Evolutionary conservation across 2,329 filamentous ascomycete species (phyloP).

Genomic region (Bipolaris bicolor): DNA sequence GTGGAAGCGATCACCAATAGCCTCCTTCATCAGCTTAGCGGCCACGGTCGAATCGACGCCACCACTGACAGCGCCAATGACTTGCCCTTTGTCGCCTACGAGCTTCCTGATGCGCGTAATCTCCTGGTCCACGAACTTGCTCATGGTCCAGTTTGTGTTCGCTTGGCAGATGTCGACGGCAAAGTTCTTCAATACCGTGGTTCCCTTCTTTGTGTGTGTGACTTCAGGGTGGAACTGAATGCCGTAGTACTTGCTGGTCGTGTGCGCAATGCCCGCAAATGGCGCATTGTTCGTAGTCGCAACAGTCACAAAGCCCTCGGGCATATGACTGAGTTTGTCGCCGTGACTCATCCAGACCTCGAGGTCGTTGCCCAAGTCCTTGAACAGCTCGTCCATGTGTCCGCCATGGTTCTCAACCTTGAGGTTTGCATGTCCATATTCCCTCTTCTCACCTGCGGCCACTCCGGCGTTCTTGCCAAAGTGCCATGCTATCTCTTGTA

Average conservation of each 20-base stretch:
- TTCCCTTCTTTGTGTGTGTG: constrained; percentile 73
- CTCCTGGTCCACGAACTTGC: constrained; percentile 79
- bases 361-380: constrained; percentile 72
- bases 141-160: constrained; percentile 81
- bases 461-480: constrained; percentile 66
- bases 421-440: constrained; percentile 75
- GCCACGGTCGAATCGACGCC: constrained; percentile 91
- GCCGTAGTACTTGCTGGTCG: constrained; percentile 73
- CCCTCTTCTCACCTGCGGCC: constrained; percentile 67
- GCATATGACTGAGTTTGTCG: constrained; percentile 80
- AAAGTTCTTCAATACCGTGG: constrained; percentile 79
- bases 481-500: constrained; percentile 77
- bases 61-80: constrained; percentile 79
- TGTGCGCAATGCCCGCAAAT: constrained; percentile 79
- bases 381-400: constrained; percentile 80
- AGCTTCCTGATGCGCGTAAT: constrained; percentile 79
- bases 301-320: constrained; percentile 73
- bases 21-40: constrained; percentile 82
- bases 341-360: constrained; percentile 87
- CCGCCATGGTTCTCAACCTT: constrained; percentile 62
- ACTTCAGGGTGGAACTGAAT: constrained; percentile 93
- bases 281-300: constrained; percentile 77
- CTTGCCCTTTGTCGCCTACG: constrained; percentile 81
- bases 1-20: constrained; percentile 84
- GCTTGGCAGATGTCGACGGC: constrained; percentile 81